Base-by-base conservation (phyloP, 2,329 filamentous ascomycete species). In the Penicillium olsonii region DNA sequence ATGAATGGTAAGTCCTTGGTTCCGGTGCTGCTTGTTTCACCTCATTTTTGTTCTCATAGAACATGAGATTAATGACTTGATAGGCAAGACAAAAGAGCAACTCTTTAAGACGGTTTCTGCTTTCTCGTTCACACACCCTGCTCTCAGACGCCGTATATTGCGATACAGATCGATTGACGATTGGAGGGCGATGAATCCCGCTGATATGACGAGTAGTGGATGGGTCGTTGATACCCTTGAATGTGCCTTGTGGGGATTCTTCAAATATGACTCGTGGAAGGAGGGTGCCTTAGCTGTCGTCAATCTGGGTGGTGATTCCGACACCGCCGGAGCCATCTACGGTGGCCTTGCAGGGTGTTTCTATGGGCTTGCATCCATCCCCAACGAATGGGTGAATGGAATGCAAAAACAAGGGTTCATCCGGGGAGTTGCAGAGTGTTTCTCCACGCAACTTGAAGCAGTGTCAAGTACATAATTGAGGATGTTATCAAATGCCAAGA, bases 261-360 rank as follows among this genome's bases (percentile, higher is more conserved):
- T 74, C 57, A 68, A 59, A 35, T 70, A 66, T 20, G 59, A 65
- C 7, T 61, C 52, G 5, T 75, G 72, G 55, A 60, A 64, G 24
- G 63, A 70, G 6, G 73, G 74, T 0, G 72, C 68, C 3, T 47
- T 74, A 27, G 67, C 62, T 37, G 70, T 68, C 1, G 72, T 75
- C 0, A 77, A 76, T 62, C 49, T 73, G 19, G 72, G 73, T 2
- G 65, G 71, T 43, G 73, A 76, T 61, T 68, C 73, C 10, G 75
- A 77, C 59, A 75, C 73, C 1, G 71, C 73, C 10, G 74, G 68
- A 14, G 73, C 74, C 2, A 68, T 76, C 29, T 75, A 74, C 60
- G 75, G 74, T 3, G 72, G 71, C 4, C 46, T 77, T 17, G 73
- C 72, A 3, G 73, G 73, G 0, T 66, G 68, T 2, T 75, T 66